phyloP scores from a whole-genome alignment of 768 basidiomycete species.

The Hysterangium stoloniferum region DNA sequence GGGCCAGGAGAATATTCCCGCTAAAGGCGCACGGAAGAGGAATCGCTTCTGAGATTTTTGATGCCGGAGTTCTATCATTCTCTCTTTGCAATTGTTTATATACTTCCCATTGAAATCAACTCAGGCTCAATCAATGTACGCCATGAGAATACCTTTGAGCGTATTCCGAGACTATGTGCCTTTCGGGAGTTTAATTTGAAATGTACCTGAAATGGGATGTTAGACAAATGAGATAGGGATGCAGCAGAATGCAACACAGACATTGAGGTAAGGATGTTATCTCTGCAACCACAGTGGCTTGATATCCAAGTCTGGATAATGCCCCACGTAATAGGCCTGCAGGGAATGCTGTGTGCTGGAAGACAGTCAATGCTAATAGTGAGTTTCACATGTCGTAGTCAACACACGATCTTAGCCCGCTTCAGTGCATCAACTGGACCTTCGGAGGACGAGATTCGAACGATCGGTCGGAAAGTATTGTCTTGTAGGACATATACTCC shows the following conservation, averaged over 20 bases:
- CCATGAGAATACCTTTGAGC: neutral
- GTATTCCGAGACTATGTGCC: constrained; percentile 24
- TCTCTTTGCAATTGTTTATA: no score
- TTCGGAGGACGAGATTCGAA: constrained; percentile 73
- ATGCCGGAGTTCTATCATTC: no score
- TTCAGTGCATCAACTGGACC: constrained; percentile 66
- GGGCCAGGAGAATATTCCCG: constrained; percentile 2
- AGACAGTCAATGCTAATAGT: neutral
- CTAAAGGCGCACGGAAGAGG: constrained; percentile 6
- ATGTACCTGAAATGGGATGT: constrained; percentile 48
- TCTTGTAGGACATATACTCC: constrained; percentile 93
- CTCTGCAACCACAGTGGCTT: constrained; percentile 70
- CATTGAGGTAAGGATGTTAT: constrained; percentile 81
- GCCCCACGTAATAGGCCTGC: constrained; percentile 82
- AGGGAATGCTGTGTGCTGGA: constrained; percentile 73
- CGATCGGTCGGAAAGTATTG: constrained; percentile 79
- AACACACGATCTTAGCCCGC: constrained; percentile 61
- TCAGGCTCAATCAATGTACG: neutral
- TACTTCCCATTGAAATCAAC: no score
- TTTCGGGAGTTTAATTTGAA: constrained; percentile 76
- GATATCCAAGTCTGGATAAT: constrained; percentile 67
- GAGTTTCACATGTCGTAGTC: neutral
- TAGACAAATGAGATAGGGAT: neutral
- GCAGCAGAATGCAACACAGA: constrained; percentile 27
- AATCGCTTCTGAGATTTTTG: constrained; percentile 4